Evolutionary conservation across 495 filamentous ascomycete genomes (phyloP).

Genomic region (Hypoxylon crocopeplum): DNA sequence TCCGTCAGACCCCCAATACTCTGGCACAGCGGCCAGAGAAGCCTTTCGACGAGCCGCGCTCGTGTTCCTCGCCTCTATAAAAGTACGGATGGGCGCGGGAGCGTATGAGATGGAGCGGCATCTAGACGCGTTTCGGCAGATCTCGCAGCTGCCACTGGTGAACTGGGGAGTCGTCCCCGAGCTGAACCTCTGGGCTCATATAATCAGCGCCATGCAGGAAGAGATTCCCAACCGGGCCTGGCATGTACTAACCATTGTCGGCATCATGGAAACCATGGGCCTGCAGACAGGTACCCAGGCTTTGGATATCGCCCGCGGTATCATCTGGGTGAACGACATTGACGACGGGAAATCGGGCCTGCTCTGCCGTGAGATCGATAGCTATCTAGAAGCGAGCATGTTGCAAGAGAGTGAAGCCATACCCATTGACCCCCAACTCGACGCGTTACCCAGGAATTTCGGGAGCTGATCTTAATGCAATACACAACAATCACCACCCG

Average conservation of each 20-base stretch:
- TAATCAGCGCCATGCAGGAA: conserved; percentile 31
- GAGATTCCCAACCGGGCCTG: conserved; percentile 30
- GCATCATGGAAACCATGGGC: conserved; percentile 32
- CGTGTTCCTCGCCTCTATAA: conserved; percentile 33
- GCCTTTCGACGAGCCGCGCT: conserved; percentile 33
- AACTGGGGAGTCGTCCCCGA: conserved; percentile 34
- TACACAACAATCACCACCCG: background rate
- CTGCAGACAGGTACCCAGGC: conserved; percentile 26
- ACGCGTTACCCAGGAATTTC: background rate
- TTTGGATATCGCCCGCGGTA: conserved; percentile 29
- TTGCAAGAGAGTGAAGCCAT: background rate
- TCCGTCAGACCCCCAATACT: conserved; percentile 19
- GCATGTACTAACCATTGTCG: conserved; percentile 37
- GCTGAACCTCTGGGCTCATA: conserved; percentile 40
- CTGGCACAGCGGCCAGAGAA: conserved; percentile 33
- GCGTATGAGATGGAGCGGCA: conserved; percentile 26
- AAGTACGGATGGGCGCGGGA: conserved; percentile 23
- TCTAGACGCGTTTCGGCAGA: conserved; percentile 37
- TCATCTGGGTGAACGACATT: conserved; percentile 38
- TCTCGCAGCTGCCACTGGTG: conserved; percentile 33
- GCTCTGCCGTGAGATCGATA: conserved; percentile 34
- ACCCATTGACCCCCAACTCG: background rate
- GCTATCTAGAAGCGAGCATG: conserved; percentile 13
- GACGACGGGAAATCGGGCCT: conserved; percentile 25
- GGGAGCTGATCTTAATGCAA: background rate